Evolutionary conservation across 208 protist genomes (phyloP), one percentile per base, ranked within the genome.

Genomic region (Trypanosoma scelopori): DNA sequence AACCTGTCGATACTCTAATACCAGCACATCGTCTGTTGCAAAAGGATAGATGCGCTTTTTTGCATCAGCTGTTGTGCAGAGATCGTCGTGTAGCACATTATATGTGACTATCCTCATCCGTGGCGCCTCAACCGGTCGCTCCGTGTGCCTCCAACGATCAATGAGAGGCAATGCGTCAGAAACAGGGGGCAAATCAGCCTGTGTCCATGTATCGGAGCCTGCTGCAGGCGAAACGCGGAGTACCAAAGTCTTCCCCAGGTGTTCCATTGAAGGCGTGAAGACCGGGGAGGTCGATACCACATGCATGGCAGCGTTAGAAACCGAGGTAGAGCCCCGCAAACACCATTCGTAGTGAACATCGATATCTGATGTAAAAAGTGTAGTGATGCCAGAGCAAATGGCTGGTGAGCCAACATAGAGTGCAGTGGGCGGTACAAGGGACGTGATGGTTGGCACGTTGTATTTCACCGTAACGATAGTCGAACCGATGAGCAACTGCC

Each of bases 71-170:
- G 78, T 84, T 11, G 73, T 90, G 58, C 86, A 94, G 55, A 94
- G 94, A 50, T 85, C 82, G 56, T 97, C 92, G 70, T 94, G 83
- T 7, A 97, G 81, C 7, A 97, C 84, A 74, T 97, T 97, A 78
- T 97, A 97, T 20, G 87, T 84, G n/a, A 92, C 77, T 0, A 95
- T 85, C 37, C 90, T 85, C 45, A 97, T 89, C 20, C 48, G 65
- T 18, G 74, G 76, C 6, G 84, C 74, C n/a, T 76, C 57, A 9
- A 65, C 20, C 20, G 79, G 22, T n/a, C 60, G 48, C 22, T 53
- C 5, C n/a, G 85, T 92, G 23, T 78, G 58, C 45, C 74, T 53
- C 88, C 87, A 94, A 15, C 87, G 79, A 25, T 83, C 66, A 62
- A 87, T 66, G 6, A 73, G 70, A 6, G 81, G 78, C 16, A 82